Evolutionary conservation across 164 flowering plant species (phyloP), one percentile per base, ranked within the genome.

Genomic region (Chimonanthus salicifolius): DNA sequence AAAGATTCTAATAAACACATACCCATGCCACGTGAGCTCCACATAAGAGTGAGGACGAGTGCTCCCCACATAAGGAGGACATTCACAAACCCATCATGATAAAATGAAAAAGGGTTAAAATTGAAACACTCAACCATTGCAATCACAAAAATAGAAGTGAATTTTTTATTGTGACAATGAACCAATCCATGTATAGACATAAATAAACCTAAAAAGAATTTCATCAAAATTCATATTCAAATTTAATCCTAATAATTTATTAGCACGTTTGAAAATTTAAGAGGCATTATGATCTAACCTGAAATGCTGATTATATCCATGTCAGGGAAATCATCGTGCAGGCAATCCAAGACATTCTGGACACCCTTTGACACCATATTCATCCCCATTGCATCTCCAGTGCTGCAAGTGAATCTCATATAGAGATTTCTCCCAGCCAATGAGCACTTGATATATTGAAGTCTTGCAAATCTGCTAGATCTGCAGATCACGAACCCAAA

Each of bases 331-430:
- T 90, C 94, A 54, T 9, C 78, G 62, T 81, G 88, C 67, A 93
- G 97, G 81, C 83, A 91, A 72, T 89, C 94, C 64, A 92, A 73
- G 11, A 92, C 98, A 69, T 92, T 92, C 75, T 92, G 96, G 18
- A 92, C 97, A 47, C 96, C 96, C 81, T 92, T 92, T 7, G 97
- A 92, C 6, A 90, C 96, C 95, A 92, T 92, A 84, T 92, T 92
- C 97, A 92, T 92, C 64, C 97, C 97, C 97, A 92, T 92, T 15
- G 98, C 98, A 80, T 93, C 98, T 0, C 98, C 98, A 0, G 98
- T 93, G 73, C 90, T 84, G 82, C 97, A 93, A 72, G 73, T 80
- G 78, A 92, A 90, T 80, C 95, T 84, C 58, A 89, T 78, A 77
- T 88, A 90, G 1, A 90, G 80, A 77, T 89, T 90, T 81, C 80